Base-by-base conservation (phyloP, 1,139 yeast species). In the Yamadazyma siamensis region DNA sequence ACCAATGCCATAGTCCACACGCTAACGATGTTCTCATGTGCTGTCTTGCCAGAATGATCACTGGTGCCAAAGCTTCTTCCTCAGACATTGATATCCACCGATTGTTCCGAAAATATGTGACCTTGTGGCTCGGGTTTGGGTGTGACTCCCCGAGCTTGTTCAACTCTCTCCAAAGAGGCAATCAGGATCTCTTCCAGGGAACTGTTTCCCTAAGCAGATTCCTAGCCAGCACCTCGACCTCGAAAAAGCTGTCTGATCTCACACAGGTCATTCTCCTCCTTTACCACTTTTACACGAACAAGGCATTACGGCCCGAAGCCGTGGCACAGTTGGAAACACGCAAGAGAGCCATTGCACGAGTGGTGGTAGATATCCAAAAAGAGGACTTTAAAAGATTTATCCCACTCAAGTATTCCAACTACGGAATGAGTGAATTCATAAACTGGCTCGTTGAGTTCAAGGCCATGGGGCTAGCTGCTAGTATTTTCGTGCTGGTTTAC, bases 151-250 rank as follows among this genome's bases (percentile, higher is more conserved):
- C 38, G 13, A 37, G 48, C 38, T 47, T 63, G 4, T 65, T 50
- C 40, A 60, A 60, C 38, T 50, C 61, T 2, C 40, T 55, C 11
- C 48, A 50, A 17, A 47, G 52, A 2, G 68, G 68, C 3, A 64
- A 65, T 39, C 43, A 46, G 3, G 52, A 45, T 10, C 39, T 65
- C 8, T 64, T 65, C 32, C 41, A 43, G 6, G 68, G 42, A 23
- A 14, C 56, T 28, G 23, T 41, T 2, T 23, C 30, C 13, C 32
- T 40, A 10, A 27, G 26, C 21, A 22, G 20, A 10, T 33, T 28
- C 20, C 23, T 34, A 14, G 25, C 21, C 6, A 21, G n/a, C n/a
- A n/a, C n/a, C n/a, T n/a, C n/a, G n/a, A n/a, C n/a, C n/a, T n/a
- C n/a, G n/a, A n/a, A n/a, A n/a, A n/a, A n/a, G n/a, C n/a, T n/a